Conservation (phyloP, 2,329 filamentous ascomycete species). For the Parastagonospora nodorum region DNA sequence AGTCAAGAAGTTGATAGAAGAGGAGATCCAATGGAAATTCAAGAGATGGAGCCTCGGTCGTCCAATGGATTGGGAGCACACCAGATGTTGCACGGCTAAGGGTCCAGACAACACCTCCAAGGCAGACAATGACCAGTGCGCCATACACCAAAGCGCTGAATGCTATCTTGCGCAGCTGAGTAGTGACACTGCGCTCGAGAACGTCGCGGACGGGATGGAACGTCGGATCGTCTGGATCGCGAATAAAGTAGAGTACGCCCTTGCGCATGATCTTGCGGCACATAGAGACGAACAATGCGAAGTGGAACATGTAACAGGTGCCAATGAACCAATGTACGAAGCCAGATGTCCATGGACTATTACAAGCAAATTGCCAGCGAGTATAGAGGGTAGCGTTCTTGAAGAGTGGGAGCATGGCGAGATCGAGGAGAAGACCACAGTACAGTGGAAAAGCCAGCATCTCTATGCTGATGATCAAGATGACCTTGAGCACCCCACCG, state of each 20-base stretch:
- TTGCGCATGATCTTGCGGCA: conserved; percentile 96
- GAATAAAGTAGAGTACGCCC: conserved; percentile 96
- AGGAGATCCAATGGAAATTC: conserved; percentile 94
- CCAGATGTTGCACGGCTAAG: conserved; percentile 69
- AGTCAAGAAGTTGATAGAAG: conserved; percentile 96
- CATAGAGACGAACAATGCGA: conserved; percentile 98
- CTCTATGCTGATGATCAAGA: conserved; percentile 97
- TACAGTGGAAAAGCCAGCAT: conserved; percentile 98
- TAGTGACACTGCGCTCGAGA: conserved; percentile 87
- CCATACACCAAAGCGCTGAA: conserved; percentile 97
- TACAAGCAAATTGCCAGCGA: conserved; percentile 75
- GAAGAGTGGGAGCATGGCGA: conserved; percentile 88
- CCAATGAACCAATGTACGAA: conserved; percentile 99
- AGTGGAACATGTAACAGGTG: conserved; percentile 99
- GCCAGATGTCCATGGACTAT: conserved; percentile 84
- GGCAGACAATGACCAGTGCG: conserved; percentile 85
- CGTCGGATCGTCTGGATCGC: conserved; percentile 96
- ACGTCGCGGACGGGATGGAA: conserved; percentile 98
- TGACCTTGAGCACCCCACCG: conserved; percentile 95
- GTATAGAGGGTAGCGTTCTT: conserved; percentile 77
- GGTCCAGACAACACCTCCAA: conserved; percentile 96
- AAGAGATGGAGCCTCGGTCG: conserved; percentile 86
- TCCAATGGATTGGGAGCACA: conserved; percentile 90
- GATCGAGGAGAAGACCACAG: conserved; percentile 87
- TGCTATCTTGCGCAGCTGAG: conserved; percentile 92